phyloP scores from a whole-genome alignment of 305 asterid species.

The Solanum hybrid region DNA sequence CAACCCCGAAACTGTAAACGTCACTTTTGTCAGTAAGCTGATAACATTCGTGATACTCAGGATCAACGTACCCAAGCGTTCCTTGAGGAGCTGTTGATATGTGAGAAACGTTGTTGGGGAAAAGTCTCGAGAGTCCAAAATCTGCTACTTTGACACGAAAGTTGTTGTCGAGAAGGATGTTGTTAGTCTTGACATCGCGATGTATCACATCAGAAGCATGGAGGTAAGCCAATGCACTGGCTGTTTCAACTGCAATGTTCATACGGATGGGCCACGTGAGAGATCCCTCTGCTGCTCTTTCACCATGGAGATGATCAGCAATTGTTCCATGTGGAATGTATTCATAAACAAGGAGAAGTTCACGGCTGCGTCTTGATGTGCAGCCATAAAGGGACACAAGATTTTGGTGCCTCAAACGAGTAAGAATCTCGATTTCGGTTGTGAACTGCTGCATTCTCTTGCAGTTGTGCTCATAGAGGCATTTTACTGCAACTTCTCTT shows the following conservation, averaged over 20 bases:
- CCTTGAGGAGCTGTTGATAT: constrained; percentile 69
- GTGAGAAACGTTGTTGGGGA: constrained; percentile 30
- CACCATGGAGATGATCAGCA: constrained; percentile 61
- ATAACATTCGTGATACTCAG: constrained; percentile 43
- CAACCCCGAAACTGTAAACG: constrained; percentile 64
- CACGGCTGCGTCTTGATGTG: constrained; percentile 39
- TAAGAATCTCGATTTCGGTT: constrained; percentile 41
- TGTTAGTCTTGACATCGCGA: constrained; percentile 51
- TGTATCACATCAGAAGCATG: constrained; percentile 55
- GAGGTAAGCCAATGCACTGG: constrained; percentile 48
- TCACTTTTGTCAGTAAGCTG: constrained; percentile 48
- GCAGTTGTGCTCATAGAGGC: constrained; percentile 42
- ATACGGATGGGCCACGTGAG: constrained; percentile 43
- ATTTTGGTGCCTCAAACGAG: constrained; percentile 41
- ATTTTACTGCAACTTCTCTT: constrained; percentile 58
- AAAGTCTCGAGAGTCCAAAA: constrained; percentile 49
- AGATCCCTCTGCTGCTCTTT: constrained; percentile 10
- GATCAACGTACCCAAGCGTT: constrained; percentile 66
- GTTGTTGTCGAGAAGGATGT: constrained; percentile 45
- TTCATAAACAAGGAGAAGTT: constrained; percentile 59
- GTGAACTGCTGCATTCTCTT: constrained; percentile 46
- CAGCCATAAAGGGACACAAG: constrained; percentile 58
- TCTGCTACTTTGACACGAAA: constrained; percentile 54
- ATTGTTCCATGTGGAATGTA: constrained; percentile 52
- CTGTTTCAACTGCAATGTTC: constrained; percentile 56